These are phyloP conservation scores for Juglanconis oblonga DNA, from an alignment of 2,329 filamentous ascomycete genomes.

Conservation along the genomic window DNA sequence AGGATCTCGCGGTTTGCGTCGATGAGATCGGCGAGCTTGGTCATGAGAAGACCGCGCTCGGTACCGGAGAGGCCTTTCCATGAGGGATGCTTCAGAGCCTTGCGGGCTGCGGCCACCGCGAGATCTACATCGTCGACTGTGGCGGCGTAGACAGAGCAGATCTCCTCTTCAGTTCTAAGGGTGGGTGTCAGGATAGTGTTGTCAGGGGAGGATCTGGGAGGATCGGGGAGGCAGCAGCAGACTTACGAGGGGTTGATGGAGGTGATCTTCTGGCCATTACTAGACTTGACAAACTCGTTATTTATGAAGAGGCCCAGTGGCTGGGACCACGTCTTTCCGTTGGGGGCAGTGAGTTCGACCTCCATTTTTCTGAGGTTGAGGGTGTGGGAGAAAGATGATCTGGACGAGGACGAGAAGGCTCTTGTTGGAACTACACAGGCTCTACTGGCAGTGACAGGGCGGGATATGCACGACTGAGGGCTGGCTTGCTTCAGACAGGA, in stretches of 20 bases:
- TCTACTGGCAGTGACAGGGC: background rate
- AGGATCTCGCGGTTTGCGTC: slow-evolving; percentile 56
- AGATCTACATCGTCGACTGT: slow-evolving; percentile 63
- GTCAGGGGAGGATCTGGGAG: background rate
- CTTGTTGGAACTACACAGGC: too few species aligned
- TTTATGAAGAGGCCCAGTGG: slow-evolving; percentile 80
- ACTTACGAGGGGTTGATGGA: slow-evolving; percentile 68
- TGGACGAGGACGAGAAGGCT: background rate
- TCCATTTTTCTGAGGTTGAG: slow-evolving; percentile 25
- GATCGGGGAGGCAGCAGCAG: background rate
- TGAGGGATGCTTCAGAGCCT: slow-evolving; percentile 62
- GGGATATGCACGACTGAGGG: background rate
- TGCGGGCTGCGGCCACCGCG: slow-evolving; percentile 67
- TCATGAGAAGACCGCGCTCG: slow-evolving; percentile 66
- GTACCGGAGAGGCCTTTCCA: slow-evolving; percentile 69
- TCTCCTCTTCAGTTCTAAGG: slow-evolving; percentile 57
- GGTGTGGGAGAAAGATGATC: slow-evolving; percentile 2
- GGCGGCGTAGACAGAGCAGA: slow-evolving; percentile 69
- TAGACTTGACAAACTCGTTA: slow-evolving; percentile 72
- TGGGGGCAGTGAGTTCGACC: slow-evolving; percentile 69
- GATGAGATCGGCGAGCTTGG: slow-evolving; percentile 67
- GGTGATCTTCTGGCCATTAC: slow-evolving; percentile 60
- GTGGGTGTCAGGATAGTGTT: background rate
- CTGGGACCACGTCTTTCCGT: slow-evolving; percentile 69
- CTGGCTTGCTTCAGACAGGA: background rate